Evolutionary conservation across 768 basidiomycete species (phyloP), one percentile per base, ranked within the genome.

Genomic region (Hericium coralloides): DNA sequence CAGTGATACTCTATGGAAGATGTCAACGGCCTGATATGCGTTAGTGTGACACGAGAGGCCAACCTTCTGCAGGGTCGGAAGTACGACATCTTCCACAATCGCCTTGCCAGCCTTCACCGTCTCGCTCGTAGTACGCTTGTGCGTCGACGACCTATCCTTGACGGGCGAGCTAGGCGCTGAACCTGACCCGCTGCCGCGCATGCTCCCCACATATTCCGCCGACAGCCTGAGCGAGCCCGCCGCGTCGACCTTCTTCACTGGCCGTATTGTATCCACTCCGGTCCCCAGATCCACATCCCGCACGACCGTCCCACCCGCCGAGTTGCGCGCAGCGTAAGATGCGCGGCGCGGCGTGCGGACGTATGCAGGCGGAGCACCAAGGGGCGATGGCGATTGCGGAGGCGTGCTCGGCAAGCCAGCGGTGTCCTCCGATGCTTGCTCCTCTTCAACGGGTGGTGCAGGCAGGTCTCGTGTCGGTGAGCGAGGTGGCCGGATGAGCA

Each of bases 191-290:
- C 75, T 76, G 20, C 74, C 76, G 52, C 85, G 76, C 56, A 84
- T 66, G 60, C 77, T 89, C 10, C 92, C 92, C 26, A 93, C 84
- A 66, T 82, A 94, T 63, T 91, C 93, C 10, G 83, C 79, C 0
- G 92, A 92, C 18, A 89, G 69, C 59, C 85, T 76, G 14, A 92
- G 72, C 4, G 92, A 93, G 3, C 86, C 83, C 12, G 78, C 76
- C 4, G 86, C 79, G 67, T 97, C 93, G 31, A 95, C 85, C 65
- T 90, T 92, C 79, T 95, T 95, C 59, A 95, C 84, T 0, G 95
- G 94, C 53, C 93, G 80, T 64, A 98, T 92, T 1, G 95, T 98
- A 64, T 90, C 91, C 48, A 89, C 77, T 39, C 92, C 92, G 53
- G 77, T 88, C 17, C 92, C 92, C n/a, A 95, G 67, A 69, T 95